Base-by-base conservation (phyloP, 1,139 yeast species). In the Yamadazyma songkhlaensis region DNA sequence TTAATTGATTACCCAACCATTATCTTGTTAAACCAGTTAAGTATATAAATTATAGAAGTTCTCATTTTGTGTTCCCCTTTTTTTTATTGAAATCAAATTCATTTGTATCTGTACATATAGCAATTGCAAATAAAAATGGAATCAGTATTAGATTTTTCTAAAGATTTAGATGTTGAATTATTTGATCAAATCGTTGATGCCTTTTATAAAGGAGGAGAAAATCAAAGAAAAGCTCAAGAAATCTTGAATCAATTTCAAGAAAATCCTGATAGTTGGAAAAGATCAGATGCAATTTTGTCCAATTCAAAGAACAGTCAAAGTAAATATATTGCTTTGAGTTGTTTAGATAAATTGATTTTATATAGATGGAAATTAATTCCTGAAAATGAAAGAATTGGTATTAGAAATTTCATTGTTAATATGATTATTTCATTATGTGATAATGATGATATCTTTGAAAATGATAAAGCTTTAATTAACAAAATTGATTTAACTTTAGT, bases 281-380 rank as follows among this genome's bases (percentile, higher is more conserved):
- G 85, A 43, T 94, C 96, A 23, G 97, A 92, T 55, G 81, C 84
- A 58, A 90, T 92, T 44, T 72, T 92, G 50, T 92, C 92, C 49
- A 75, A 71, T 48, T 82, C 95, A 6, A 67, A 67, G 40, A 86
- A 88, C 57, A 73, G 96, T 28, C 96, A 92, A 60, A 77, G 96
- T 27, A 92, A 90, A 65, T 94, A 84, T 60, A 86, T 92, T 56
- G 98, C 97, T 10, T 71, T 92, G 41, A 81, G 95, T 25, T 84
- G 94, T 48, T 72, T 94, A 53, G 96, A 92, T 62, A 88, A 86
- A 52, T 74, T 92, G 56, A 89, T 92, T 55, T 85, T 83, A 49
- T 86, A 94, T 37, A 81, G 90, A 52, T 92, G 99, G 99, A 92
- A 89, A 63, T 77, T 89, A 35, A 74, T 92, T 38, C 96, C 97